A percentile compares a stretch with the other conserved stretches of the same genome.
These are phyloP conservation scores for Serpula lacrymans DNA, from an alignment of 768 basidiomycete genomes.

Conservation along the genomic window DNA sequence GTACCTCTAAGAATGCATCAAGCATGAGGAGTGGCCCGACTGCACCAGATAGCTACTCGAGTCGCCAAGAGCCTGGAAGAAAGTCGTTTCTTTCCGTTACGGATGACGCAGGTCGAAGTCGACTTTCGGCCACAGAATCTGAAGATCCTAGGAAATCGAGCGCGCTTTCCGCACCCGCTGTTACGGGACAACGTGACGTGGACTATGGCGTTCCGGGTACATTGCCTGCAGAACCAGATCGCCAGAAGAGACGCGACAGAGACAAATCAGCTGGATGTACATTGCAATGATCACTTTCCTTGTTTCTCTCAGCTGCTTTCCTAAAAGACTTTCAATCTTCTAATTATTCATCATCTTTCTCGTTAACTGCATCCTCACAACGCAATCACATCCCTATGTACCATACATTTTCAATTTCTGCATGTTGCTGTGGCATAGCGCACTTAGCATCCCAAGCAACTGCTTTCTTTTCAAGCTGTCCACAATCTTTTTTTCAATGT, in stretches of 20 bases:
- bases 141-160: constrained; percentile 5
- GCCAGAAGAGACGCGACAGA: constrained; percentile 24
- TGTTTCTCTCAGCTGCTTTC: constrained; percentile 1
- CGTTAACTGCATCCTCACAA: too few relatives aligned
- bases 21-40: constrained; percentile 60
- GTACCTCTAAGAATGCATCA: constrained; percentile 47
- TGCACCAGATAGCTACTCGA: constrained; percentile 43
- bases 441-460: too few relatives aligned
- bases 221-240: constrained; percentile 12
- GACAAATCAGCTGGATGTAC: constrained; percentile 23
- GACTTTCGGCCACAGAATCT: constrained; percentile 23
- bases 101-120: constrained; percentile 26
- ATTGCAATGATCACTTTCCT: constrained; percentile 21
- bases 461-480: too few relatives aligned
- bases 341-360: too few relatives aligned
- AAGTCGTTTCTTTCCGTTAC: constrained; percentile 32
- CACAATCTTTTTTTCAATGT: too few relatives aligned
- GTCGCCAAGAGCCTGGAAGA: constrained; percentile 32
- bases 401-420: too few relatives aligned
- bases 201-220: constrained; percentile 8
- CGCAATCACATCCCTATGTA: too few relatives aligned
- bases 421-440: too few relatives aligned
- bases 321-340: too few relatives aligned
- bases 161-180: background rate
- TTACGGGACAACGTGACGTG: constrained; percentile 2